A percentile compares a stretch with the other conserved stretches of the same genome.
Conservation (phyloP, 1,284 basidiomycete genomes). For the Naganishia liquefaciens region DNA sequence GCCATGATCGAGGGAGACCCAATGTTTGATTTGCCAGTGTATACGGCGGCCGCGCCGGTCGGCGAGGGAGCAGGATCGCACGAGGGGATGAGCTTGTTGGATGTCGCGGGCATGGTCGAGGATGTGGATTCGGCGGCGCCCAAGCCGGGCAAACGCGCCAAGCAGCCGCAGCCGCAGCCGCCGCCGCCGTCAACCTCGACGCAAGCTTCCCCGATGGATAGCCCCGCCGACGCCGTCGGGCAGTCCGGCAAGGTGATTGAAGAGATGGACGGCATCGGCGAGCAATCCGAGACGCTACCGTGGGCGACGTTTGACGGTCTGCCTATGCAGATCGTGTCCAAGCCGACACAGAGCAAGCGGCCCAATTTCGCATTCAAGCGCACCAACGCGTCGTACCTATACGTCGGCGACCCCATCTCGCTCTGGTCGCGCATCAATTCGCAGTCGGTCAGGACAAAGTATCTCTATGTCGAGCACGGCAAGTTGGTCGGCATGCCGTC, state of each 20-base stretch:
- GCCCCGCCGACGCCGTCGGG: background rate
- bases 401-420: conserved; percentile 81
- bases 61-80: background rate
- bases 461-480: conserved; percentile 84
- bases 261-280: conserved; percentile 30
- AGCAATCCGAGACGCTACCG: conserved; percentile 44
- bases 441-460: conserved; percentile 94
- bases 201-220: background rate
- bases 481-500: conserved; percentile 81
- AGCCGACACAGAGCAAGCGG: conserved; percentile 71
- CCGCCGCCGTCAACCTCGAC: background rate
- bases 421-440: conserved; percentile 96
- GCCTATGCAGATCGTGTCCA: conserved; percentile 91
- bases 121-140: background rate
- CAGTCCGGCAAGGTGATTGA: conserved; percentile 26
- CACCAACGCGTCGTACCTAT: conserved; percentile 22
- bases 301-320: conserved; percentile 92
- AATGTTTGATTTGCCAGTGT: conserved; percentile 12
- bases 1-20: conserved; percentile 25
- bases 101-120: background rate
- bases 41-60: background rate
- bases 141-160: background rate
- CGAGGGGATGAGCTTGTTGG: conserved; percentile 13
- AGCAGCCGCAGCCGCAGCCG: background rate
- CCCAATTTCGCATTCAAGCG: conserved; percentile 28